A percentile compares a stretch with the other conserved stretches of the same genome.
These are phyloP conservation scores for Glonium stellatum DNA, from an alignment of 495 filamentous ascomycete species.

Conservation along the genomic window DNA sequence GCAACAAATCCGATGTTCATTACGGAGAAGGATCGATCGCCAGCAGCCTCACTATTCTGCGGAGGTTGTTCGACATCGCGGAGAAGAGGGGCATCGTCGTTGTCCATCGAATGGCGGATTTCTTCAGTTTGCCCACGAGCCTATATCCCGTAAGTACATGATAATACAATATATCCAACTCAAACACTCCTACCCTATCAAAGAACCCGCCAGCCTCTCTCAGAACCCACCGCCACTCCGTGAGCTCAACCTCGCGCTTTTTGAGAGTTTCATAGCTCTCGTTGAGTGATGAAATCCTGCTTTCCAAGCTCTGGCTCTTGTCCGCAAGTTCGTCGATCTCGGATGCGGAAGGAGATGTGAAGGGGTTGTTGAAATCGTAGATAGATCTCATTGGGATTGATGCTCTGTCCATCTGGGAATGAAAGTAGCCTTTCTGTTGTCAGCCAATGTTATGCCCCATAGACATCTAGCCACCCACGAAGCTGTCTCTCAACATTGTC, in stretches of 20 bases:
- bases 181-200: constrained; percentile 53
- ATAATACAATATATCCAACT: neutral
- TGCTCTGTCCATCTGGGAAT: constrained; percentile 88
- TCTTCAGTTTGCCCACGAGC: constrained; percentile 94
- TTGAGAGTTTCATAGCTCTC: constrained; percentile 98
- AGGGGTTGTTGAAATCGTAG: constrained; percentile 72
- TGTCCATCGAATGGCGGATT: constrained; percentile 83
- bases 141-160: constrained; percentile 34
- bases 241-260: constrained; percentile 92
- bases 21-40: constrained; percentile 76
- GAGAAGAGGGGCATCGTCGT: constrained; percentile 56
- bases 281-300: constrained; percentile 82
- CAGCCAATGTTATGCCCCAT: constrained; percentile 8
- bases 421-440: constrained; percentile 67
- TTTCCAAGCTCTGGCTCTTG: constrained; percentile 83
- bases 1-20: constrained; percentile 99
- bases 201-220: constrained; percentile 95
- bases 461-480: constrained; percentile 52
- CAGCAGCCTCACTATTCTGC: constrained; percentile 54
- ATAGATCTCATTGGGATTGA: constrained; percentile 74
- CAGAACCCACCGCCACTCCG: constrained; percentile 95
- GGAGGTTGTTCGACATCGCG: constrained; percentile 65
- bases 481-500: constrained; percentile 98
- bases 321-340: constrained; percentile 95
- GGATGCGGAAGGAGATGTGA: constrained; percentile 77